Evolutionary conservation across 2,329 filamentous ascomycete species (phyloP).

Genomic region (Xylogone sp.): DNA sequence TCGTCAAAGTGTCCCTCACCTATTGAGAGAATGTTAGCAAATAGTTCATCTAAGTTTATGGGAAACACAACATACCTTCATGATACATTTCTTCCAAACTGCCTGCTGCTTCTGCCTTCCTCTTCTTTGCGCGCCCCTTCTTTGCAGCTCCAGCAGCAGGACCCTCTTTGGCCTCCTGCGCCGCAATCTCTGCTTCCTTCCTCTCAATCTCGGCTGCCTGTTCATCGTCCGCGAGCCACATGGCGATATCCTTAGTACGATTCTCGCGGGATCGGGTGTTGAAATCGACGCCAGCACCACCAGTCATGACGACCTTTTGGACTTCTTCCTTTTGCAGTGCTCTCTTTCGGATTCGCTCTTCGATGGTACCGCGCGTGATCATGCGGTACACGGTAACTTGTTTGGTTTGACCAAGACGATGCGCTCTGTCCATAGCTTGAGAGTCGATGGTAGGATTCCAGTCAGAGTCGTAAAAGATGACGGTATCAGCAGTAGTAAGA

Average conservation of each 20-base stretch:
- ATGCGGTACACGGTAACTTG: constrained; percentile 97
- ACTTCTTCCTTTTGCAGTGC: constrained; percentile 98
- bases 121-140: constrained; percentile 59
- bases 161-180: constrained; percentile 46
- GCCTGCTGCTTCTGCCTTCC: constrained; percentile 50
- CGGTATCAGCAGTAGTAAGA: constrained; percentile 90
- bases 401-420: constrained; percentile 91
- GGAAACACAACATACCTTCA: constrained; percentile 69
- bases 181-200: constrained; percentile 80
- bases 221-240: constrained; percentile 98
- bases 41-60: constrained; percentile 11
- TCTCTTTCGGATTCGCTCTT: constrained; percentile 95
- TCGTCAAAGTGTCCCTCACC: constrained; percentile 97
- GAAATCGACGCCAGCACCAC: constrained; percentile 89
- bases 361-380: constrained; percentile 94
- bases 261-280: constrained; percentile 89
- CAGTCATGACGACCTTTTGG: constrained; percentile 92
- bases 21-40: constrained; percentile 39
- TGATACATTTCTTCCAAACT: constrained; percentile 98
- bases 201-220: constrained; percentile 91
- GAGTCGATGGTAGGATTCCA: constrained; percentile 99
- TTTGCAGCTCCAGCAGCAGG: constrained; percentile 50
- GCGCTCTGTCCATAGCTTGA: constrained; percentile 97
- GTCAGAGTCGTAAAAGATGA: constrained; percentile 99
- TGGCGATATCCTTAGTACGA: constrained; percentile 93